Evolutionary conservation across 2,329 filamentous ascomycete species (phyloP).

Genomic region (Colletotrichum lentis): DNA sequence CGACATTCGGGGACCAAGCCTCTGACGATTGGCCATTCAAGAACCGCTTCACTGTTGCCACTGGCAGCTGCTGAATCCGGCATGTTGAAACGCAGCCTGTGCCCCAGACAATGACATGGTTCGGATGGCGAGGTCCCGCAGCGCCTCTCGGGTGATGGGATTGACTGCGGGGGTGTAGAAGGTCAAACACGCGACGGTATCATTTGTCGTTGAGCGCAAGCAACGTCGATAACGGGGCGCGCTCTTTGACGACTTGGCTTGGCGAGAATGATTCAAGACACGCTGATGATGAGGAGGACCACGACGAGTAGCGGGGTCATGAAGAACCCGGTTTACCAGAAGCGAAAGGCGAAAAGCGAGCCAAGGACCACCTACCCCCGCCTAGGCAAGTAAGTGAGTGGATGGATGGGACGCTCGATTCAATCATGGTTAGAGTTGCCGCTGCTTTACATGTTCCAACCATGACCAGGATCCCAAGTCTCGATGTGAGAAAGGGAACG

Average conservation of each 20-base stretch:
- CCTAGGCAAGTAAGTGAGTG: too few species aligned
- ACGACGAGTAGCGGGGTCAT: conserved; percentile 30
- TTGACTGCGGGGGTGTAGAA: not conserved
- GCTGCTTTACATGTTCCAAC: too few species aligned
- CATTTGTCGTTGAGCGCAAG: not conserved
- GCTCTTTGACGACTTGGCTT: not conserved
- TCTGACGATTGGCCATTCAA: conserved; percentile 46
- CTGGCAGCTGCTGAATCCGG: conserved; percentile 36
- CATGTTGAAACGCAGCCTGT: conserved; percentile 29
- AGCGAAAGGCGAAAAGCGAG: conserved; percentile 14
- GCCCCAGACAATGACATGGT: conserved; percentile 19
- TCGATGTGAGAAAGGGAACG: too few species aligned
- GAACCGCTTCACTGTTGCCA: conserved; percentile 41
- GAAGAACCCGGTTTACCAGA: conserved; percentile 12
- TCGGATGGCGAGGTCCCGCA: not conserved
- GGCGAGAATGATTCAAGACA: not conserved
- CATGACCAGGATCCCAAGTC: too few species aligned
- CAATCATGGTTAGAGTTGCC: too few species aligned
- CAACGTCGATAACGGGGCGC: not conserved
- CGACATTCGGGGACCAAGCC: conserved; percentile 39
- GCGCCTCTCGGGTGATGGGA: not conserved
- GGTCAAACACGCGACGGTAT: not conserved
- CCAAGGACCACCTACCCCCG: not conserved
- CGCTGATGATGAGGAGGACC: not conserved
- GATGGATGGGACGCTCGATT: too few species aligned